phyloP scores from a whole-genome alignment of 1,284 basidiomycete species.

The Ustilago xerochloae region DNA sequence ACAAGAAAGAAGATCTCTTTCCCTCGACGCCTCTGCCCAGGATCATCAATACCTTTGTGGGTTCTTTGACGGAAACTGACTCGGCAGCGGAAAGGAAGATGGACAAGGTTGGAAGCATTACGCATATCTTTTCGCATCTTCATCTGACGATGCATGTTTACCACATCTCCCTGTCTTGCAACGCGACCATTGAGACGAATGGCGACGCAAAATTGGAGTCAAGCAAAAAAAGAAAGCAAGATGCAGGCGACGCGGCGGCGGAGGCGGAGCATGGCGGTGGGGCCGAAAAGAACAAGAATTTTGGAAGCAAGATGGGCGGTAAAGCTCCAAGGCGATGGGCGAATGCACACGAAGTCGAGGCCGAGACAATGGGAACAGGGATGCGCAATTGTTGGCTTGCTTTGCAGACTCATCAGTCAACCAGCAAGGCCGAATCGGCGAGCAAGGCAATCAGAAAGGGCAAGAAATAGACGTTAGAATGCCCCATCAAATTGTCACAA shows the following conservation, averaged over 20 bases:
- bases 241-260: not conserved
- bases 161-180: not conserved
- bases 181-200: not conserved
- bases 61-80: slow-evolving; percentile 5
- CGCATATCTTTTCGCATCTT: slow-evolving; percentile 90
- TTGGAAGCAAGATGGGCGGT: slow-evolving; percentile 24
- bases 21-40: slow-evolving; percentile 4
- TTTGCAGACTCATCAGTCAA: slow-evolving; percentile 5
- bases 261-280: not conserved
- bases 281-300: slow-evolving; percentile 42
- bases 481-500: no score
- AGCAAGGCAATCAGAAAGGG: not conserved
- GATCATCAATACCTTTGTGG: slow-evolving; percentile 15
- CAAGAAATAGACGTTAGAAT: not conserved
- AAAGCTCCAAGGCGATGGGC: slow-evolving; percentile 36
- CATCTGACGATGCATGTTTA: slow-evolving; percentile 86
- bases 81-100: not conserved
- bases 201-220: not conserved
- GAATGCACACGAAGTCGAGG: slow-evolving; percentile 33
- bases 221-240: not conserved
- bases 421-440: not conserved
- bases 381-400: slow-evolving; percentile 54
- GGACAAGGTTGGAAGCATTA: slow-evolving; percentile 69
- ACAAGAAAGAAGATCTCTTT: not conserved
- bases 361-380: slow-evolving; percentile 55